A percentile compares a stretch with the other conserved stretches of the same genome.
phyloP scores from a whole-genome alignment of 768 basidiomycete species.

The Hygrophorus pudorinus region DNA sequence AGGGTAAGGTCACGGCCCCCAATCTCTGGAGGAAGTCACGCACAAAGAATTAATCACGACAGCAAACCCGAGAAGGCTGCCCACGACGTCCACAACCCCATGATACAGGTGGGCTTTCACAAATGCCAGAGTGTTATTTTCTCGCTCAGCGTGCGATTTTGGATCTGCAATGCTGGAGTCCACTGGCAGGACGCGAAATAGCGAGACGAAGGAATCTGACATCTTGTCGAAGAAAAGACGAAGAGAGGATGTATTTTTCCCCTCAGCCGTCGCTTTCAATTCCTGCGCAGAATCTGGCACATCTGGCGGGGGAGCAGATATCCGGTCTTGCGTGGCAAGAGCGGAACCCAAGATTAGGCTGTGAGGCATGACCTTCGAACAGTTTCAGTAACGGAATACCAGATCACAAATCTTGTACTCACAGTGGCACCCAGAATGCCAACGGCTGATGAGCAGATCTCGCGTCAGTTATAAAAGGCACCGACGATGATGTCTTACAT shows the following conservation, averaged over 20 bases:
- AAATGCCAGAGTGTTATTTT: slow-evolving; percentile 47
- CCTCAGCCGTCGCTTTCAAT: slow-evolving; percentile 10
- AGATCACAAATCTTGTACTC: neutral
- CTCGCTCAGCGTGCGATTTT: slow-evolving; percentile 39
- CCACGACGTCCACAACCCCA: slow-evolving; percentile 54
- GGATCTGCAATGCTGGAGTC: slow-evolving; percentile 9
- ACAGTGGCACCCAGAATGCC: slow-evolving; percentile 5
- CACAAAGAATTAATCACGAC: slow-evolving; percentile 82
- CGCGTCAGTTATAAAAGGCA: neutral
- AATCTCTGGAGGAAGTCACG: slow-evolving; percentile 14
- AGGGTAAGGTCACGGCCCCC: slow-evolving; percentile 1
- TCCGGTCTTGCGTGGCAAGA: slow-evolving; percentile 74
- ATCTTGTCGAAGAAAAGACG: neutral
- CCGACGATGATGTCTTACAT: slow-evolving; percentile 30
- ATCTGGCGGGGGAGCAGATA: slow-evolving; percentile 26
- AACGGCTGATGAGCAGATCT: slow-evolving; percentile 16
- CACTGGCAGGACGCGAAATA: slow-evolving; percentile 4
- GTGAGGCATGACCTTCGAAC: slow-evolving; percentile 68
- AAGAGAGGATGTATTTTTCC: slow-evolving; percentile 7
- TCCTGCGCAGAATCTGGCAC: slow-evolving; percentile 10
- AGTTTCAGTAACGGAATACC: slow-evolving; percentile 25
- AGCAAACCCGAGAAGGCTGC: slow-evolving; percentile 72
- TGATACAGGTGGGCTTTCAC: slow-evolving; percentile 57
- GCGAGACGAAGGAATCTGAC: neutral
- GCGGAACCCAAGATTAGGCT: slow-evolving; percentile 84